Base-by-base conservation (phyloP, 2,329 filamentous ascomycete species). In the Penicillium sp. region DNA sequence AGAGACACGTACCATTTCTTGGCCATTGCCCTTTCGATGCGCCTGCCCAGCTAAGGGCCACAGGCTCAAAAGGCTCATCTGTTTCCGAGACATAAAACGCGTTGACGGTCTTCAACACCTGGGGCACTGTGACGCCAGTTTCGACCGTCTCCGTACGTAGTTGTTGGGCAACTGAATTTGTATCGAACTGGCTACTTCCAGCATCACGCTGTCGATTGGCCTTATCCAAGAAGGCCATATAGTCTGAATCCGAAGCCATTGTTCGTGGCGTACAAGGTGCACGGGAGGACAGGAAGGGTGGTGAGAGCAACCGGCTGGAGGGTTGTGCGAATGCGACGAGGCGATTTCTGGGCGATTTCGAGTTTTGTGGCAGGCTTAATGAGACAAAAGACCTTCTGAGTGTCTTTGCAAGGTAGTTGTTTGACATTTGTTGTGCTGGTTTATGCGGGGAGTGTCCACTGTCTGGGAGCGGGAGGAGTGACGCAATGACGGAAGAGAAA, bases 201-300 rank as follows among this genome's bases (percentile, higher is more conserved):
- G 68, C 69, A 55, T 73, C 68, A 9, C 73, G 74, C 68, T 91
- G 87, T 66, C 85, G 78, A 76, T 96, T 96, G 54, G 91, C 90
- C 77, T 94, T 94, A 70, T 94, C 82, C 57, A 97, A 80, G 70
- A 97, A 96, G 59, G 87, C 79, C 74, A 86, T 83, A 78, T 96
- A 97, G 60, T 89, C 88, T 60, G 89, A 85, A 79, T 96, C 91
- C 54, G 85, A 87, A 18, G 75, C 69, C 76, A 78, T 78, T 56
- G 60, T 67, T 58, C 60, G 60, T 24, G 56, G 49, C 21, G 20
- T 38, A 26, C 11, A n/a, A 2, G 38, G 24, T 16, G 26, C 5
- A 23, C 18, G 40, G 3, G 42, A 38, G 20, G 12, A 11, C 21
- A 30, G 21, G 28, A 24, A 46, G 45, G 21, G 12, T 7, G 53